phyloP scores from a whole-genome alignment of 106 monocot species.

The Chionographis japonica region DNA sequence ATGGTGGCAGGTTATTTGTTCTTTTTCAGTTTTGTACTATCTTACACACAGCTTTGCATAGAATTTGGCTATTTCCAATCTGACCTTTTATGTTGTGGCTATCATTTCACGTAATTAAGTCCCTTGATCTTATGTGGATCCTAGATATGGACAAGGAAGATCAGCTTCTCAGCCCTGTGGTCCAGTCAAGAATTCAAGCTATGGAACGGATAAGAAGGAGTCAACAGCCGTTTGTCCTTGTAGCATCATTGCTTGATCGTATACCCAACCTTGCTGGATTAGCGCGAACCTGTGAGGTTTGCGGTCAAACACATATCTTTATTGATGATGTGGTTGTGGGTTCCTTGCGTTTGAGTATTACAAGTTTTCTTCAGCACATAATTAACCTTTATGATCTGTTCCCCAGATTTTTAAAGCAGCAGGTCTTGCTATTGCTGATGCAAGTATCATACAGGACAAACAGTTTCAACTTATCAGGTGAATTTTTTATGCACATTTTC shows the following conservation, averaged over 20 bases:
- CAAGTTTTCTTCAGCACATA: no score
- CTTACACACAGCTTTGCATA: no score
- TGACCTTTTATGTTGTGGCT: not conserved
- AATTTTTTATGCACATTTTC: not conserved
- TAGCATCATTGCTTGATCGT: constrained; percentile 90
- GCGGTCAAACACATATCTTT: not conserved
- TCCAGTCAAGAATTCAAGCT: constrained; percentile 58
- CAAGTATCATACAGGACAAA: constrained; percentile 67
- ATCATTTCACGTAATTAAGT: not conserved
- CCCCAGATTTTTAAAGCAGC: constrained; percentile 70
- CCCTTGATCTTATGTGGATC: not conserved
- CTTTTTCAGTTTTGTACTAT: no score
- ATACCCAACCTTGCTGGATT: constrained; percentile 97
- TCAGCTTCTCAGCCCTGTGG: constrained; percentile 41
- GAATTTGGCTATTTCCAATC: no score
- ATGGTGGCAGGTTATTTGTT: no score
- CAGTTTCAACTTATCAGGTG: constrained; percentile 97
- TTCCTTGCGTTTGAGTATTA: no score
- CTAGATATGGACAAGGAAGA: constrained; percentile 87
- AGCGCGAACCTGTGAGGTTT: constrained; percentile 92
- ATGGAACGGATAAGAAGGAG: constrained; percentile 41
- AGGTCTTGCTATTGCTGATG: constrained; percentile 68
- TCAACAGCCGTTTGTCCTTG: constrained; percentile 75
- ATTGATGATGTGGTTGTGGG: not conserved
- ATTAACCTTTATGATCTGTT: no score